Percentiles rank a stretch among this genome's conserved stretches.
Conservation (phyloP, 108 stramenopile genomes). For the Skeletonema tropicum region DNA sequence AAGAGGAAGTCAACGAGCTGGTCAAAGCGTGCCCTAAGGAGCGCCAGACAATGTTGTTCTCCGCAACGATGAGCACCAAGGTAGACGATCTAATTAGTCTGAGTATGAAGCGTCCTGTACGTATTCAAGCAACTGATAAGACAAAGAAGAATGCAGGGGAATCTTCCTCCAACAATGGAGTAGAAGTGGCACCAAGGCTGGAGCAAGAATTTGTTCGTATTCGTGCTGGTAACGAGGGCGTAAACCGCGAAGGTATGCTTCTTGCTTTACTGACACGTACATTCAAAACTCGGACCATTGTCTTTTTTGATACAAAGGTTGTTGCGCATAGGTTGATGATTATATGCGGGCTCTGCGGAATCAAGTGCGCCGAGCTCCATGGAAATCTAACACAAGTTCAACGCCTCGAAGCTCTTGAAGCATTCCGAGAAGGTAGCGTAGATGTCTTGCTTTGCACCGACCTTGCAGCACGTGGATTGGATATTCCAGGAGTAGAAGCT, state of each 20-base stretch:
- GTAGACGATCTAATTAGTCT: constrained; percentile 80
- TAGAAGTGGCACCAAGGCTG: constrained; percentile 81
- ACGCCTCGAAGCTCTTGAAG: constrained; percentile 75
- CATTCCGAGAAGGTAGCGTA: constrained; percentile 55
- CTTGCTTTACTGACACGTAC: constrained; percentile 79
- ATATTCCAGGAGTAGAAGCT: constrained; percentile 79
- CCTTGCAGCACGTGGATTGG: constrained; percentile 87
- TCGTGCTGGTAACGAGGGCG: constrained; percentile 48
- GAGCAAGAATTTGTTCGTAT: constrained; percentile 55
- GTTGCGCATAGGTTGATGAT: constrained; percentile 92
- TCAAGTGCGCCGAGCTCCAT: constrained; percentile 72
- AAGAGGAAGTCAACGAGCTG: constrained; percentile 86
- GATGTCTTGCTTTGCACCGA: constrained; percentile 80
- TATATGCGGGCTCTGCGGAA: constrained; percentile 83
- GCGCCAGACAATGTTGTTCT: constrained; percentile 90
- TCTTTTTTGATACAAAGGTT: constrained; percentile 86
- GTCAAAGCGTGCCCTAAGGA: constrained; percentile 73
- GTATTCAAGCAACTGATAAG: constrained; percentile 69
- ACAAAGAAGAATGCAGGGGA: constrained; percentile 17
- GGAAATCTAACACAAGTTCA: constrained; percentile 74
- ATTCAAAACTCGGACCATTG: constrained; percentile 92
- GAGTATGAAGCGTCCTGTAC: constrained; percentile 31
- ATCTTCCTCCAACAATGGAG: constrained; percentile 37
- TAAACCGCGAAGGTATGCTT: constrained; percentile 72
- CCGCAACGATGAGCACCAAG: constrained; percentile 81